Evolutionary conservation across 495 filamentous ascomycete species (phyloP).

Genomic region (Lasiosphaeris hirsuta): DNA sequence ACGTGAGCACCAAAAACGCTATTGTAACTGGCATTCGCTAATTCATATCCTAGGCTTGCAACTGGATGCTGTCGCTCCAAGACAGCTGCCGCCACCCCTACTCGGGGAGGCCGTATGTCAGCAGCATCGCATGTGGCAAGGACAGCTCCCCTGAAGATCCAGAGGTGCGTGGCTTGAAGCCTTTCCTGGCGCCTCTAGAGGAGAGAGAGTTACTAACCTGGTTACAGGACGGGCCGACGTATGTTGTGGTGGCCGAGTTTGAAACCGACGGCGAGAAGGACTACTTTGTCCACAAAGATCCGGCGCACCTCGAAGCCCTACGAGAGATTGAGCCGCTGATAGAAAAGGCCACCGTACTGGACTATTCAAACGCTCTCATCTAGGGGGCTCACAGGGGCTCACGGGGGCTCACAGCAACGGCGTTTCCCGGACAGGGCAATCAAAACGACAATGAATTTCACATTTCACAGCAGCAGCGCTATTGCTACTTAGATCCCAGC

Average conservation of each 20-base stretch:
- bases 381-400: too few relatives aligned
- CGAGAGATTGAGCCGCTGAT: background rate
- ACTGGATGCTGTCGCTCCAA: conserved; percentile 1
- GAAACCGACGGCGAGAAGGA: background rate
- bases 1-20: conserved; percentile 35
- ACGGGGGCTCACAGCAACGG: too few relatives aligned
- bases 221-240: background rate
- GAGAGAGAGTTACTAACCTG: background rate
- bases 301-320: background rate
- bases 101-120: background rate
- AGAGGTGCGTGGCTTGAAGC: background rate
- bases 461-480: background rate
- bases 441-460: background rate
- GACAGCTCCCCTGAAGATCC: background rate
- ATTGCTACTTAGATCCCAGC: background rate
- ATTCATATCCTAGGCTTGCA: background rate
- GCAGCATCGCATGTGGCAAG: background rate
- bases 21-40: background rate
- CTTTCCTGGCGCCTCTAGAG: background rate
- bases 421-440: background rate
- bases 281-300: background rate
- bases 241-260: background rate
- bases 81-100: conserved; percentile 5
- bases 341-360: background rate
- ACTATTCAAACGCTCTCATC: background rate